Base-by-base conservation (phyloP, 345 rosid genomes). In the Aegle marmelos region DNA sequence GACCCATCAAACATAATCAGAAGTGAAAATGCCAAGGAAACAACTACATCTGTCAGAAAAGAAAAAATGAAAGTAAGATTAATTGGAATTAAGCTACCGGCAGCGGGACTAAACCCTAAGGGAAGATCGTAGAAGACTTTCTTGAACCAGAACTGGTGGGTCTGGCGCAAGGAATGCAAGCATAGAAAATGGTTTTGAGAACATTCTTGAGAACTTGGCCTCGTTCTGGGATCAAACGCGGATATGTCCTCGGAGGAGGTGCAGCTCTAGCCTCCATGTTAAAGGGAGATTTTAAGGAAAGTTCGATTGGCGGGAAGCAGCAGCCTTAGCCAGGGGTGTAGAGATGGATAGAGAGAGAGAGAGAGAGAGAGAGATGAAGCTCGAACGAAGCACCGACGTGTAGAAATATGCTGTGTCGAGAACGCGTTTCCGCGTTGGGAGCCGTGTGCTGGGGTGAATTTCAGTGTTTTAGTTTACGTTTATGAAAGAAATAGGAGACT, bases 141-240 rank as follows among this genome's bases (percentile, higher is more conserved):
- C 3, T 28, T 4, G 73, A 70, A 28, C 53, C 16, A 5, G 59
- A 48, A 9, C 10, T 2, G 2, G 3, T 58, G 33, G 53, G 65
- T 72, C 24, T 33, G 30, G 36, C 5, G 77, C 77, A 56, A 74
- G 87, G 83, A 74, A 77, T 65, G 69, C 75, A 67, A 62, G 74
- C 24, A 66, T 76, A 76, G 60, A 80, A 62, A 16, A 80, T 74
- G 37, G 19, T 70, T 72, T 70, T 79, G 56, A 87, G 34, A 53
- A 67, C 82, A 27, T 59, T 83, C 78, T 25, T 89, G 1, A 89
- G 83, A 53, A 89, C 92, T 41, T 45, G 56, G 68, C 92, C 92
- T 14, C 92, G 81, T 72, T 41, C 80, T 16, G 92, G 92, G 65
- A 89, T 81, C 80, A 79, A 60, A 73, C 88, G 68, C 14, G 86